Conservation (phyloP, 495 filamentous ascomycete genomes). For the Aspergillus kassunensis region DNA sequence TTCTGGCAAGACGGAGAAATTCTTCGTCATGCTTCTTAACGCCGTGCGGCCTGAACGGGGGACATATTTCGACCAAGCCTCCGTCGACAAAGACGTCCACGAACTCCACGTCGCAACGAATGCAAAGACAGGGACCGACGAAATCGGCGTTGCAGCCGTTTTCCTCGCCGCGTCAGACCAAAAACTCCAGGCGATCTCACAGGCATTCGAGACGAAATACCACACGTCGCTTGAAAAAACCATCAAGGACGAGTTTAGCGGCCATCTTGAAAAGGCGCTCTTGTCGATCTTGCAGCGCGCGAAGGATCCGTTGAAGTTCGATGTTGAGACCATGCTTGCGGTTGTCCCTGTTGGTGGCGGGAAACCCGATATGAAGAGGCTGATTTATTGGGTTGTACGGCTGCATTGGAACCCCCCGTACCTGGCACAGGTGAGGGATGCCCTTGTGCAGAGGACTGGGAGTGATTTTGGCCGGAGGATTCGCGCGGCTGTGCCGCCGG, state of each 20-base stretch:
- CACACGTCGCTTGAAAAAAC: conserved; percentile 11
- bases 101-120: conserved; percentile 66
- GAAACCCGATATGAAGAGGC: conserved; percentile 3
- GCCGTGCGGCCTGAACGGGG: conserved; percentile 65
- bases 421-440: conserved; percentile 8
- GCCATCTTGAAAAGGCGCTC: conserved; percentile 76
- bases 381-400: conserved; percentile 17
- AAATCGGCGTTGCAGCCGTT: conserved; percentile 66
- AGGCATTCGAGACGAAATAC: conserved; percentile 55
- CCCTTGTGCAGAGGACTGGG: conserved; percentile 4
- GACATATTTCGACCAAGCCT: conserved; percentile 59
- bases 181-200: conserved; percentile 68
- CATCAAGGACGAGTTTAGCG: conserved; percentile 58
- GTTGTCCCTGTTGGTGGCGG: background rate
- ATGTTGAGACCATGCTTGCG: conserved; percentile 49
- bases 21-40: conserved; percentile 71
- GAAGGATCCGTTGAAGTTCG: conserved; percentile 64
- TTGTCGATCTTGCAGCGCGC: conserved; percentile 62
- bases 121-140: conserved; percentile 59
- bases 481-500: background rate
- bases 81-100: conserved; percentile 62
- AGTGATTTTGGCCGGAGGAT: conserved; percentile 4
- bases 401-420: conserved; percentile 15
- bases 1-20: conserved; percentile 69
- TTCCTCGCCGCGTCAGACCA: conserved; percentile 62